Conservation (phyloP, 2,329 filamentous ascomycete species). For the Aspergillus sojae region DNA sequence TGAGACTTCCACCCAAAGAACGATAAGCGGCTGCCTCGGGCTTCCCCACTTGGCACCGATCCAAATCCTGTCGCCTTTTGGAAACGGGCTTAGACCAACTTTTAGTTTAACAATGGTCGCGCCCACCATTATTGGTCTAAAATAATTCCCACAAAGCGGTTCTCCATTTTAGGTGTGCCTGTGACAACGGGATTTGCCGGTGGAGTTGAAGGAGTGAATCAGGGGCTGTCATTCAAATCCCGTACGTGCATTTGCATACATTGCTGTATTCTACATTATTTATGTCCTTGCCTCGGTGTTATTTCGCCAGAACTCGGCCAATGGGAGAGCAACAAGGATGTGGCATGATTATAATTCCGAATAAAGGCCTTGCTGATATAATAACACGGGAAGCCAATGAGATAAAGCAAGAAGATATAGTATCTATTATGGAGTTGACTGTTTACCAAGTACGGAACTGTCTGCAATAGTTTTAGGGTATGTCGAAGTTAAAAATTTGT, state of each 20-base stretch:
- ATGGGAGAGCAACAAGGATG: neutral
- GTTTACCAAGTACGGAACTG: neutral
- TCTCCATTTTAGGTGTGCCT: neutral
- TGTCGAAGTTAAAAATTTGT: neutral
- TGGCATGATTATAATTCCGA: neutral
- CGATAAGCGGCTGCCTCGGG: neutral
- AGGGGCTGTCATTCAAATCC: neutral
- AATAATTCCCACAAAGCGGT: neutral
- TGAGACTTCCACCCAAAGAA: slow-evolving; percentile 4
- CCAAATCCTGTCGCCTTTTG: neutral
- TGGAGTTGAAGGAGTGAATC: neutral
- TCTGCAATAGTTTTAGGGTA: neutral
- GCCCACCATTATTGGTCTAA: neutral
- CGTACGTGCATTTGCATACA: neutral
- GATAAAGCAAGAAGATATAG: neutral
- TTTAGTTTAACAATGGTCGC: neutral
- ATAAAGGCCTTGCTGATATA: neutral
- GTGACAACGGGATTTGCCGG: neutral
- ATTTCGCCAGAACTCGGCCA: neutral
- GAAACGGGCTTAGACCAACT: neutral
- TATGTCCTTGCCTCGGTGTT: neutral
- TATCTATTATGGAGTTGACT: neutral
- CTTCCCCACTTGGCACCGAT: slow-evolving; percentile 4
- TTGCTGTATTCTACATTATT: neutral
- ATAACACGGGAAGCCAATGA: neutral